Evolutionary conservation across 106 monocot species (phyloP).

Genomic region (Dioscorea dumetorum): DNA sequence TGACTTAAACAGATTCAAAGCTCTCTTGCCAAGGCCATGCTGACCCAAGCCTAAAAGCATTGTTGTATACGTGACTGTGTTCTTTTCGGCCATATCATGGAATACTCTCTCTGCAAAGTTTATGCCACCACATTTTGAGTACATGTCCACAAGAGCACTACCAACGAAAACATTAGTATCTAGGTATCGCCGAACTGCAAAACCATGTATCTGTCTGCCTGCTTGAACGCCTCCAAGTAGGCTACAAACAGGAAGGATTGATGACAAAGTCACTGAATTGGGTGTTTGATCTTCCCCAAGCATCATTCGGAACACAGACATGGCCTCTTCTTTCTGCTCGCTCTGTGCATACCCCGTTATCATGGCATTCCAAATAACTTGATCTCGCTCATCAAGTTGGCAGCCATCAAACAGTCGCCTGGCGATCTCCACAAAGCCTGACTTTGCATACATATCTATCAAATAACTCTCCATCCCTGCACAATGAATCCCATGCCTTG

Average conservation of each 20-base stretch:
- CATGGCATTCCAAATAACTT: conserved; percentile 98
- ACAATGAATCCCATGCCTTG: conserved; percentile 59
- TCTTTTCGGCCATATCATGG: conserved; percentile 44
- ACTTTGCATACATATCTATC: conserved; percentile 91
- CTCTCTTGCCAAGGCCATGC: conserved; percentile 67
- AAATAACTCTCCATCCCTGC: conserved; percentile 87
- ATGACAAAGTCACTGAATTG: conserved; percentile 64
- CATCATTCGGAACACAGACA: conserved; percentile 53
- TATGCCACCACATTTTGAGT: conserved; percentile 77
- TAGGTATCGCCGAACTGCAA: conserved; percentile 41
- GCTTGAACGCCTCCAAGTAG: conserved; percentile 38
- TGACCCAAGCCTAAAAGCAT: conserved; percentile 82
- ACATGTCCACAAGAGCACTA: conserved; percentile 85
- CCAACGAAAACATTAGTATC: conserved; percentile 70
- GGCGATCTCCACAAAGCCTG: conserved; percentile 60
- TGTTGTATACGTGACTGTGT: conserved; percentile 69
- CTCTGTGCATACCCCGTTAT: conserved; percentile 68
- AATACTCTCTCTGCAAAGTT: conserved; percentile 57
- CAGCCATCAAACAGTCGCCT: conserved; percentile 40
- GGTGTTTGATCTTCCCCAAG: conserved; percentile 31
- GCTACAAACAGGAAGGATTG: conserved; percentile 69
- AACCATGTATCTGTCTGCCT: conserved; percentile 76
- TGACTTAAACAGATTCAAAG: conserved; percentile 49
- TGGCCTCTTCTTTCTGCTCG: conserved; percentile 33
- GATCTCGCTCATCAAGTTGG: conserved; percentile 35